Conservation (phyloP, 2,329 filamentous ascomycete species). For the Diaporthe capsici region DNA sequence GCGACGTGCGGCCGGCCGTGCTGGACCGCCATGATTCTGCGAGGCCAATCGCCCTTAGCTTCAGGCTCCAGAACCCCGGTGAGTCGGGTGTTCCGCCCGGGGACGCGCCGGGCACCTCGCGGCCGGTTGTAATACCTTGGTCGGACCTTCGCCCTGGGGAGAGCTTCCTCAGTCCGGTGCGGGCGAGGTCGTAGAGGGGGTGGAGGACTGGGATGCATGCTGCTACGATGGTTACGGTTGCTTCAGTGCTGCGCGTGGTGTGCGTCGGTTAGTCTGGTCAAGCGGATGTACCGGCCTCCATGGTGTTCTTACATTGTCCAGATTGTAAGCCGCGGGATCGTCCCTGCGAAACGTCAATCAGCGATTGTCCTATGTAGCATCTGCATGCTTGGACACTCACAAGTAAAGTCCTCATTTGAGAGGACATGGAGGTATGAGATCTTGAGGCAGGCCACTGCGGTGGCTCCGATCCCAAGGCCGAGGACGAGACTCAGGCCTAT, state of each 20-base stretch:
- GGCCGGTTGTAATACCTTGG: background rate
- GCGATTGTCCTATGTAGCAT: too few species aligned
- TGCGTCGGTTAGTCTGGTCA: background rate
- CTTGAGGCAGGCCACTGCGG: constrained; percentile 15
- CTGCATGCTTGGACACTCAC: background rate
- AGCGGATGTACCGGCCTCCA: rapidly evolving
- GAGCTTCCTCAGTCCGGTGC: background rate
- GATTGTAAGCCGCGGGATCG: background rate
- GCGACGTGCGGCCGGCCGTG: background rate
- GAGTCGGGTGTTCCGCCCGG: background rate
- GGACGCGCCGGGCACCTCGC: background rate
- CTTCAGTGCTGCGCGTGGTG: background rate
- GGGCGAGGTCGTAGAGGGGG: constrained; percentile 9
- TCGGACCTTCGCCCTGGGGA: background rate
- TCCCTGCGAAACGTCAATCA: background rate
- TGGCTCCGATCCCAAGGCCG: background rate
- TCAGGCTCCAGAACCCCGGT: constrained; percentile 8
- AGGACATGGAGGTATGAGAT: constrained; percentile 1
- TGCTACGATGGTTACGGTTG: constrained; percentile 13
- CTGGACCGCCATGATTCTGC: constrained; percentile 10
- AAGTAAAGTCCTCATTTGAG: background rate
- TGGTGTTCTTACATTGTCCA: background rate
- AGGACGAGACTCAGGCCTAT: constrained; percentile 6
- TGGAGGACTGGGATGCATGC: constrained; percentile 16
- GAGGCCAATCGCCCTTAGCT: background rate